A percentile compares a stretch with the other conserved stretches of the same genome.
Evolutionary conservation across 495 filamentous ascomycete species (phyloP).

Genomic region (Penicillium verhagenii): DNA sequence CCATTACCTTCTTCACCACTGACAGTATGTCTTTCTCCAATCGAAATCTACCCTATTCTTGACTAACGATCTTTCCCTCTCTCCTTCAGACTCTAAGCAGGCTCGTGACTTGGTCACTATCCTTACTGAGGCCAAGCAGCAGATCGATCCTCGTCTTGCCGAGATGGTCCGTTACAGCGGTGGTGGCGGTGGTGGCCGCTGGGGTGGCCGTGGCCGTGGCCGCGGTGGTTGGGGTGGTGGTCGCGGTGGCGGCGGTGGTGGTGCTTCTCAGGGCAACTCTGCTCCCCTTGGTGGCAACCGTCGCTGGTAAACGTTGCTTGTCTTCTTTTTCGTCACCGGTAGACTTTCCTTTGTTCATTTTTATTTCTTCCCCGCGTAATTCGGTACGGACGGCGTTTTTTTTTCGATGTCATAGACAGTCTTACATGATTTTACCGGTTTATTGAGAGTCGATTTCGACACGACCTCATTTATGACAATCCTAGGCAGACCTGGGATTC

Average conservation of each 20-base stretch:
- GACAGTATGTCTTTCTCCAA: constrained; percentile 70
- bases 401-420: constrained; percentile 47
- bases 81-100: constrained; percentile 80
- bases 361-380: constrained; percentile 38
- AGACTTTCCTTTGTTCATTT: constrained; percentile 34
- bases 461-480: constrained; percentile 12
- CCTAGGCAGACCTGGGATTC: constrained; percentile 15
- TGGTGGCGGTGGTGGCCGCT: constrained; percentile 73
- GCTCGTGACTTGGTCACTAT: constrained; percentile 93
- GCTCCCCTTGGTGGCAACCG: constrained; percentile 62
- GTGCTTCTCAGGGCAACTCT: constrained; percentile 58
- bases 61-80: constrained; percentile 13
- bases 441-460: constrained; percentile 7
- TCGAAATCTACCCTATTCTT: constrained; percentile 28
- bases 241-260: constrained; percentile 54
- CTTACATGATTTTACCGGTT: constrained; percentile 30
- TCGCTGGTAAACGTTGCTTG: constrained; percentile 53
- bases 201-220: constrained; percentile 62
- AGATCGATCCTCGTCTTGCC: constrained; percentile 90
- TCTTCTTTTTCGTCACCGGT: constrained; percentile 30
- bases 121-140: constrained; percentile 95
- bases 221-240: constrained; percentile 59
- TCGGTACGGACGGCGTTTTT: constrained; percentile 44
- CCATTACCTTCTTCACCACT: constrained; percentile 95
- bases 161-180: constrained; percentile 95